Base-by-base conservation (phyloP, 2,329 filamentous ascomycete species). In the Myriosclerotinia curreyana region DNA sequence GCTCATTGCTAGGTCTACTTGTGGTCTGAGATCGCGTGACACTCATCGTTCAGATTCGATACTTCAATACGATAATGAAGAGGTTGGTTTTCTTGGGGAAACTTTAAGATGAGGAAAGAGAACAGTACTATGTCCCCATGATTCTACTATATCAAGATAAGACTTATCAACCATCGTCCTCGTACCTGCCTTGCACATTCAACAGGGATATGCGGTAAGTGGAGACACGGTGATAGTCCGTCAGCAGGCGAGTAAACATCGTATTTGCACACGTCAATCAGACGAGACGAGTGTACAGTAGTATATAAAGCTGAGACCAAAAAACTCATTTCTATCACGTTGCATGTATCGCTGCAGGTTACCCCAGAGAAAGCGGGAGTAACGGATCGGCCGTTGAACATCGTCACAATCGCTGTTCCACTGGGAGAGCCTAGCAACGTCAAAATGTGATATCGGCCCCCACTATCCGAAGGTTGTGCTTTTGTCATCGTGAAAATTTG, bases 121-220 rank as follows among this genome's bases (percentile, higher is more conserved):
- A 59, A 31, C 11, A 58, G 42, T 38, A 44, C 25, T 50, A 40
- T 22, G 36, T 64, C 22, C 44, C 34, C 53, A 64, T 64, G 53
- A 59, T 64, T 46, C 15, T 59, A 49, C 53, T 64, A 64, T 64
- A 50, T 59, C 53, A 64, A 40, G 44, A 50, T 42, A 48, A 9
- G 12, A 44, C n/a, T 22, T 48, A 59, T 28, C 28, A 48, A 46
- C 36, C 20, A 59, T 51, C 15, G 44, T 53, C 34, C 34, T 59
- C 22, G 53, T 40, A 59, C 61, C 20, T 59, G 46, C 46, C 36
- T 48, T 59, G 48, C n/a, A 59, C 12, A 15, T 42, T 36, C 14
- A 51, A 49, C 53, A 59, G 25, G 46, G 53, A 59, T 51, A 20
- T 12, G 15, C 3, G 20, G 46, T 34, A 49, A 64, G 34, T 50